A percentile compares a stretch with the other conserved stretches of the same genome.
Conservation (phyloP, 805 yeast genomes). For the Millerozyma miso region DNA sequence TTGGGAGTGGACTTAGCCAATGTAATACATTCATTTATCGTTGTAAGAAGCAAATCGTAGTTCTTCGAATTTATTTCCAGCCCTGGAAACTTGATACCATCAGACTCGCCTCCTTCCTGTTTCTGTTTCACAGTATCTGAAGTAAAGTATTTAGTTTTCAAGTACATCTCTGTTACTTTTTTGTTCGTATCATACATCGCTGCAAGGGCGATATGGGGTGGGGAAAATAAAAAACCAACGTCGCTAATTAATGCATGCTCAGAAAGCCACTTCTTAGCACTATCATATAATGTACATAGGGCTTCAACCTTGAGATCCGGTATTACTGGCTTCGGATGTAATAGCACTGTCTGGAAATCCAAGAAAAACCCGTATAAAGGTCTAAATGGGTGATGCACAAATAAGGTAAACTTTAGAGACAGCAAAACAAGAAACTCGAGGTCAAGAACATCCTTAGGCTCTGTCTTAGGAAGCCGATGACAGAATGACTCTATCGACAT, state of each 20-base stretch:
- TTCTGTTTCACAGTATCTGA: conserved; percentile 11
- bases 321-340: conserved; percentile 40
- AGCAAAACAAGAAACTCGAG: conserved; percentile 76
- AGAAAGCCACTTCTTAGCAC: conserved; percentile 59
- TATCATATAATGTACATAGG: conserved; percentile 66
- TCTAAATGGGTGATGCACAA: conserved; percentile 84
- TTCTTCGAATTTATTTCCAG: conserved; percentile 11
- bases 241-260: conserved; percentile 70
- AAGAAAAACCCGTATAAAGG: conserved; percentile 93
- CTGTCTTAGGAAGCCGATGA: conserved; percentile 61
- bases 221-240: conserved; percentile 73
- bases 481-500: conserved; percentile 80
- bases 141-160: conserved; percentile 55
- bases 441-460: conserved; percentile 63
- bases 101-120: conserved; percentile 4
- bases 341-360: conserved; percentile 65
- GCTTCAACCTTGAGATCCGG: conserved; percentile 47
- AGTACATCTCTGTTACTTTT: conserved; percentile 59
- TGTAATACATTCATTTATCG: conserved; percentile 47
- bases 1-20: conserved; percentile 39
- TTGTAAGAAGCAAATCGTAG: conserved; percentile 42
- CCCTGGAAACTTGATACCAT: too few relatives aligned
- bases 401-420: conserved; percentile 70
- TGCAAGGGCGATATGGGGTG: conserved; percentile 94
- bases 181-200: conserved; percentile 68